phyloP scores from a whole-genome alignment of 805 yeast species.

The Hanseniaspora singularis region DNA sequence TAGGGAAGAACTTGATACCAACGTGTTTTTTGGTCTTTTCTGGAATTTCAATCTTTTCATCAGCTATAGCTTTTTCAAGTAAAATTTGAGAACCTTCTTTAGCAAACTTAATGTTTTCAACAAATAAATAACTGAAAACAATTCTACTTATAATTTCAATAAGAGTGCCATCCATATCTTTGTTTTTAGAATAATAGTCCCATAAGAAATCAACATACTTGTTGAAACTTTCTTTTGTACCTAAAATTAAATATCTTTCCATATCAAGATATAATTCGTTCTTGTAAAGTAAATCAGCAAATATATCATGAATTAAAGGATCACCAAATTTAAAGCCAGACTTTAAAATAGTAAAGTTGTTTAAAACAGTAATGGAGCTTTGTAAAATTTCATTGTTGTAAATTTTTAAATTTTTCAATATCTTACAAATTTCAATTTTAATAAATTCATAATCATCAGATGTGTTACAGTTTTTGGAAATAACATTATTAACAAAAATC shows the following conservation, averaged over 20 bases:
- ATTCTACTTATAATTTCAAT: conserved; percentile 39
- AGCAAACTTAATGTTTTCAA: conserved; percentile 55
- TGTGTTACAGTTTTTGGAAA: conserved; percentile 34
- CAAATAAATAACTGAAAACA: conserved; percentile 60
- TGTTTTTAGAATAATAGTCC: conserved; percentile 35
- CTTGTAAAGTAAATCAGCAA: conserved; percentile 54
- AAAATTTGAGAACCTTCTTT: conserved; percentile 31
- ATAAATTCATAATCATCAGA: conserved; percentile 55
- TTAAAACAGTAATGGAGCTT: conserved; percentile 7
- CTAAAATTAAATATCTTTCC: conserved; percentile 60
- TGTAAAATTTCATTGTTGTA: conserved; percentile 7
- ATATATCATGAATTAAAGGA: conserved; percentile 55
- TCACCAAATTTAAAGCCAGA: conserved; percentile 48
- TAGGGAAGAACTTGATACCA: conserved; percentile 31
- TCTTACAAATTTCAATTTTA: conserved; percentile 26
- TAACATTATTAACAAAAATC: conserved; percentile 13
- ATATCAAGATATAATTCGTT: conserved; percentile 47
- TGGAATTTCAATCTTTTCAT: conserved; percentile 20
- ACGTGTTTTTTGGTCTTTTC: conserved; percentile 27
- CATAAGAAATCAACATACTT: conserved; percentile 36
- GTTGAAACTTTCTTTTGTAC: conserved; percentile 45
- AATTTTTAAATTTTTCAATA: conserved; percentile 9
- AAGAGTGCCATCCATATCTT: conserved; percentile 21
- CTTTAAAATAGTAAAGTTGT: conserved; percentile 10
- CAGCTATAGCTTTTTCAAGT: conserved; percentile 26